These are phyloP conservation scores for Saccharomycopsis vini DNA, from an alignment of 805 yeast genomes.

Conservation along the genomic window DNA sequence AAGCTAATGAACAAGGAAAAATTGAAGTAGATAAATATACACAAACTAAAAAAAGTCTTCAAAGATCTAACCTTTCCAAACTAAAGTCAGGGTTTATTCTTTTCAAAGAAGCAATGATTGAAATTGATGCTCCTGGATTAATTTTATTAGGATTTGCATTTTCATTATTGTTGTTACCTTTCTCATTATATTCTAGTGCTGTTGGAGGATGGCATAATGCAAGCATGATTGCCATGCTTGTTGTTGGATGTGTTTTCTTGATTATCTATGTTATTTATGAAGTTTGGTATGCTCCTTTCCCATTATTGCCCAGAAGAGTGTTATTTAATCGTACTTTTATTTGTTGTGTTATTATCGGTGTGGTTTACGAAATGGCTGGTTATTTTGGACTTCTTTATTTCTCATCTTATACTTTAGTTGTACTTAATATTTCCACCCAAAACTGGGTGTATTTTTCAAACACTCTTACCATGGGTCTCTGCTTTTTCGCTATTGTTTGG, in stretches of 20 bases:
- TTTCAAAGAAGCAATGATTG: constrained; percentile 23
- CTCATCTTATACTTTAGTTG: constrained; percentile 29
- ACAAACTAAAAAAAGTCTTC: constrained; percentile 4
- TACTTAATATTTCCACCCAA: constrained; percentile 25
- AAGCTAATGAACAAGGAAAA: constrained; percentile 24
- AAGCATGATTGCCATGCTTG: constrained; percentile 36
- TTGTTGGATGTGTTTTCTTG: constrained; percentile 32
- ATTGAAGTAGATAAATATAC: constrained; percentile 3
- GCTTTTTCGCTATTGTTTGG: constrained; percentile 31
- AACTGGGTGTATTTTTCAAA: constrained; percentile 34
- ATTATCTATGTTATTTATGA: constrained; percentile 31
- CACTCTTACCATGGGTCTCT: constrained; percentile 29
- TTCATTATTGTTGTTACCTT: constrained; percentile 31
- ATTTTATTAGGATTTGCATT: constrained; percentile 32
- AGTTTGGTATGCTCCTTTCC: constrained; percentile 28
- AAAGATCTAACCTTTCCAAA: constrained; percentile 4
- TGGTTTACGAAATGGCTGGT: constrained; percentile 27
- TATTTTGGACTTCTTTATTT: constrained; percentile 26
- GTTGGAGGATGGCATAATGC: constrained; percentile 30
- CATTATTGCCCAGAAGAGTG: constrained; percentile 31
- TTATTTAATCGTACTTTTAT: constrained; percentile 31
- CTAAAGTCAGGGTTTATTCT: constrained; percentile 15
- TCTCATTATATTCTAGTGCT: constrained; percentile 29
- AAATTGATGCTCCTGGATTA: constrained; percentile 33
- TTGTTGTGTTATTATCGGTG: constrained; percentile 28